Conservation (phyloP, 2,329 filamentous ascomycete genomes). For the Rutstroemia sp. region DNA sequence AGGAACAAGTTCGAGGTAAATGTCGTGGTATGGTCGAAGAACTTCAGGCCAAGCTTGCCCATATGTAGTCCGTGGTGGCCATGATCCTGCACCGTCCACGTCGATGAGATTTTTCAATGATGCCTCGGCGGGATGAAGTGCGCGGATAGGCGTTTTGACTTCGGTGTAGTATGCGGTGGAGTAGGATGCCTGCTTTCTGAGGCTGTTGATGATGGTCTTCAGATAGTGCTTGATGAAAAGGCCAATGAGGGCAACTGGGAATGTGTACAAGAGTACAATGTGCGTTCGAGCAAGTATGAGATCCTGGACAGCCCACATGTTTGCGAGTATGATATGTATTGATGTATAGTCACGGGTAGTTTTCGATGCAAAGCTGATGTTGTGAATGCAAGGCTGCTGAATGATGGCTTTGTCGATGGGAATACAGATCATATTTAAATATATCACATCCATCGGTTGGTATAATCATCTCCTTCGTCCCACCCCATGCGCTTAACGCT, state of each 20-base stretch:
- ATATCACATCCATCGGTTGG: no score
- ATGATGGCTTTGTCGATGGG: no score
- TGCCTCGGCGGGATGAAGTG: neutral
- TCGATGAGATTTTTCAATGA: slow-evolving; percentile 3
- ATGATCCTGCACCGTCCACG: slow-evolving; percentile 20
- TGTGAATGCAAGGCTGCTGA: neutral
- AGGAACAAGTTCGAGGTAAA: slow-evolving; percentile 27
- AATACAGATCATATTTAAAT: no score
- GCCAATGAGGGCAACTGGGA: neutral
- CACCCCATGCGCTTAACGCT: no score
- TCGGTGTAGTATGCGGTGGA: neutral
- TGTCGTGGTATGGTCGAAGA: slow-evolving; percentile 27
- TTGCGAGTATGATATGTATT: neutral
- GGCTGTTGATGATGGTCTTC: neutral
- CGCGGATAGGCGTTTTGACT: neutral
- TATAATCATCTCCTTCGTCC: no score
- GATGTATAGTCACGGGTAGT: neutral
- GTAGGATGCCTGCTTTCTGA: neutral
- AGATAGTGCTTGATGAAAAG: neutral
- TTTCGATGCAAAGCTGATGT: neutral
- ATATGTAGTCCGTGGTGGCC: slow-evolving; percentile 20
- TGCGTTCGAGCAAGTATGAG: neutral
- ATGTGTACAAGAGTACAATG: neutral
- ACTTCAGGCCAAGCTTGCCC: slow-evolving; percentile 23
- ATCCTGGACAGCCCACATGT: neutral